Evolutionary conservation across 2,329 filamentous ascomycete species (phyloP).

Genomic region (Camptophora hylomeconis): DNA sequence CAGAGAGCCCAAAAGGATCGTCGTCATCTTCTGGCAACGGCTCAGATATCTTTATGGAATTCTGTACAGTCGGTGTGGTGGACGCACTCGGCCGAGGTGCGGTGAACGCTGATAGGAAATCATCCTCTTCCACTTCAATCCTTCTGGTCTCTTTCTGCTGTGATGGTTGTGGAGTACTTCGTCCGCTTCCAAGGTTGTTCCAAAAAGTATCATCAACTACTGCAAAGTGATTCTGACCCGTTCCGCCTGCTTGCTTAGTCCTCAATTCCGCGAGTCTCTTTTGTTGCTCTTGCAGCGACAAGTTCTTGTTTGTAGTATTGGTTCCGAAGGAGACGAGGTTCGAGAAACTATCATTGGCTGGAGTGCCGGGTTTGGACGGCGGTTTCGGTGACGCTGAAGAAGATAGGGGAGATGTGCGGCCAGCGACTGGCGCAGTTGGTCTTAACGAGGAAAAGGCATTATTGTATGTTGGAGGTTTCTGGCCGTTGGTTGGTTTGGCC

Average conservation of each 20-base stretch:
- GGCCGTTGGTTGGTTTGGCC: conserved; percentile 22
- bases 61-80: conserved; percentile 10
- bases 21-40: conserved; percentile 56
- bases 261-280: conserved; percentile 64
- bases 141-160: conserved; percentile 3
- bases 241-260: conserved; percentile 60
- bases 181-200: conserved; percentile 53
- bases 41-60: conserved; percentile 19
- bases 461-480: conserved; percentile 26
- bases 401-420: conserved; percentile 29
- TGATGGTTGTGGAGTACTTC: conserved; percentile 25
- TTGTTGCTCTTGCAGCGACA: conserved; percentile 54
- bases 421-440: conserved; percentile 26
- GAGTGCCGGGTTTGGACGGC: conserved; percentile 27
- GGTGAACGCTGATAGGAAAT: conserved; percentile 50
- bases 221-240: conserved; percentile 61
- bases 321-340: conserved; percentile 50
- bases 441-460: conserved; percentile 24
- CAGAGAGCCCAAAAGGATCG: conserved; percentile 72
- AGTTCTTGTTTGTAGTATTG: conserved; percentile 44
- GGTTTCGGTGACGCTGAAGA: conserved; percentile 26
- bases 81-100: conserved; percentile 21
- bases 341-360: conserved; percentile 42
- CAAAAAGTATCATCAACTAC: conserved; percentile 54
- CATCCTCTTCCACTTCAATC: conserved; percentile 43